Base-by-base conservation (phyloP, 768 basidiomycete genomes). In the Termitomyces eurrhizus region DNA sequence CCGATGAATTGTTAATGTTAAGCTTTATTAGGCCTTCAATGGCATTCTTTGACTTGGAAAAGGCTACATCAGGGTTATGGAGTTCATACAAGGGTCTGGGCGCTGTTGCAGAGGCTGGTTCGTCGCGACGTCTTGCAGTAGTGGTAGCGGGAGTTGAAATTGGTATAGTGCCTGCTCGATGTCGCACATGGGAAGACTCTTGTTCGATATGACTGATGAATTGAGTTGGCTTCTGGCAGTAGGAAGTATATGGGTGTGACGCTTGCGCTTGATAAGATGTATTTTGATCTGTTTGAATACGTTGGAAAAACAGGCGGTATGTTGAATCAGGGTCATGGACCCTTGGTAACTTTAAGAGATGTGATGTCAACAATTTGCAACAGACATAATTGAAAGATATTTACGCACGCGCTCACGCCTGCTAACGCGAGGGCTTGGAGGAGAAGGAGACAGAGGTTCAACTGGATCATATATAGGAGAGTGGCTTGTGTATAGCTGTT, bases 401-500 rank as follows among this genome's bases (percentile, higher is more conserved):
- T 13, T 53, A 45, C 54, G 41, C 32, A 56, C 53, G 29, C 50
- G 58, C 18, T 24, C 54, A 42, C 35, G 54, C 18, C 37, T 45
- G n/a, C 37, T 18, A 1, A 51, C 8, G 21, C 57, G 24, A 37
- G 57, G 51, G 7, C 58, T 64, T 29, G 58, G 55, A 7, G 62
- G 42, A 56, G 61, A 57, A 16, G 62, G 51, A 18, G 62, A 57
- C 1, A 56, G 1, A 9, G 58, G 52, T 55, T 64, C 63, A 35
- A 36, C n/a, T 13, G 56, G 53, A 13, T 65, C 68, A 65, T 71
- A 68, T 58, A 72, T 51, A 55, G 68, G 69, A 36, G 65, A 62
- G 68, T 66, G 46, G 63, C 70, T 29, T 73, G 64, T 36, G 75
- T 78, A 76, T 6, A 76, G 72, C 62, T 75, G 73, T 66, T 82